Evolutionary conservation across 2,329 filamentous ascomycete genomes (phyloP).

Genomic region (Thelonectria discophora): DNA sequence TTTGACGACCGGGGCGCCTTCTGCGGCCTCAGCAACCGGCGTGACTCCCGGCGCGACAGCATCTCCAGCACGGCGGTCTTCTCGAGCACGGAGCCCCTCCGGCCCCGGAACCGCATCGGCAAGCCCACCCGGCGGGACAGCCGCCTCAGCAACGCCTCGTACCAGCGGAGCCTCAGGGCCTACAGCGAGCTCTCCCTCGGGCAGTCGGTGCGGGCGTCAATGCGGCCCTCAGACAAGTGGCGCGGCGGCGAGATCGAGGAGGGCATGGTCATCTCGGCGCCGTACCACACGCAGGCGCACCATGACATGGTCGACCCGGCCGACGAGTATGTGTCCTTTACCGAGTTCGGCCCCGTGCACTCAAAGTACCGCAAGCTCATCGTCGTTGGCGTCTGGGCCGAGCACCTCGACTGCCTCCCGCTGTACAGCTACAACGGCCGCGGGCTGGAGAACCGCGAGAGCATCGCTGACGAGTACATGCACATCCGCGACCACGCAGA

Average conservation of each 20-base stretch:
- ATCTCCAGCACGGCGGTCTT: background rate
- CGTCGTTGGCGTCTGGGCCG: conserved; percentile 30
- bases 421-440: conserved; percentile 34
- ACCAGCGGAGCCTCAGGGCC: background rate
- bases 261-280: conserved; percentile 34
- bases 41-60: background rate
- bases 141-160: background rate
- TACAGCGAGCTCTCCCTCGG: conserved; percentile 16
- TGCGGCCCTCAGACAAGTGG: conserved; percentile 21
- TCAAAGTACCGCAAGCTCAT: conserved; percentile 41
- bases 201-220: conserved; percentile 15
- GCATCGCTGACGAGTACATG: conserved; percentile 30
- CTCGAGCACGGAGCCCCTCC: background rate
- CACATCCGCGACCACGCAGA: conserved; percentile 29
- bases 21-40: background rate
- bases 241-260: conserved; percentile 1
- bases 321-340: conserved; percentile 21
- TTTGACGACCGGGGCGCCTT: background rate
- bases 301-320: conserved; percentile 5
- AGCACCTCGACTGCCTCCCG: conserved; percentile 32
- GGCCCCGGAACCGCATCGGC: background rate
- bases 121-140: background rate
- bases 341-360: conserved; percentile 28
- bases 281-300: conserved; percentile 28
- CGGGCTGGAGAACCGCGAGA: conserved; percentile 25